Base-by-base conservation (phyloP, 1,284 basidiomycete species). In the Marasmius oreades region DNA sequence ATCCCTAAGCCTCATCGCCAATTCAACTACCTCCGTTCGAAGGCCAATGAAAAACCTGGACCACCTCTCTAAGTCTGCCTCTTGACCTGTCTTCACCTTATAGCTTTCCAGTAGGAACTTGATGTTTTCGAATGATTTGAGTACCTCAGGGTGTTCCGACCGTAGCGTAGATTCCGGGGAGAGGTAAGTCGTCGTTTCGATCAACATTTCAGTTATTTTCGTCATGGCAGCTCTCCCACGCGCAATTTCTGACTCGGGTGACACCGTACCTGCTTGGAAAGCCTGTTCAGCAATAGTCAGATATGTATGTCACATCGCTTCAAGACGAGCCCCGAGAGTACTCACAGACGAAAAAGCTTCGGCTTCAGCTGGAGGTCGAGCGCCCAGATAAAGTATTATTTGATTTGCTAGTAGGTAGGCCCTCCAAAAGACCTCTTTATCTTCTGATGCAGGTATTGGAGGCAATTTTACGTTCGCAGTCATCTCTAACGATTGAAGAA, bases 371-470 rank as follows among this genome's bases (percentile, higher is more conserved):
- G 53, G 51, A 18, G 57, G 54, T 44, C 57, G 33, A 16, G 57
- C 57, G 5, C 53, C 57, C 22, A 59, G 50, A 39, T 59, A 59
- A 23, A 59, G 24, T 7, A 59, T 53, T 16, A 59, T 59, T 24
- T 59, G 57, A 20, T 55, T 59, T n/a, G 54, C 50, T 8, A 59
- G 23, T 11, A 59, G 44, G 43, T 59, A 55, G 5, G 51, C 51
- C 23, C 54, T 45, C 57, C 57, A 59, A 31, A 59, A 59, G 14
- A 16, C 18, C 28, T 59, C 57, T 28, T 53, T 44, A 23, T 52
- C 44, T 45, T 54, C 46, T 11, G 36, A 37, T 11, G 57, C 36
- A 23, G 51, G 57, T 42, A 59, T 55, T 6, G 45, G 54, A 5
- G 57, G 57, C 16, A 59, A 42, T 3, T 43, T 33, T 7, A 43